These are phyloP conservation scores for Ustilago bromivora DNA, from an alignment of 1,284 basidiomycete genomes.

Conservation along the genomic window DNA sequence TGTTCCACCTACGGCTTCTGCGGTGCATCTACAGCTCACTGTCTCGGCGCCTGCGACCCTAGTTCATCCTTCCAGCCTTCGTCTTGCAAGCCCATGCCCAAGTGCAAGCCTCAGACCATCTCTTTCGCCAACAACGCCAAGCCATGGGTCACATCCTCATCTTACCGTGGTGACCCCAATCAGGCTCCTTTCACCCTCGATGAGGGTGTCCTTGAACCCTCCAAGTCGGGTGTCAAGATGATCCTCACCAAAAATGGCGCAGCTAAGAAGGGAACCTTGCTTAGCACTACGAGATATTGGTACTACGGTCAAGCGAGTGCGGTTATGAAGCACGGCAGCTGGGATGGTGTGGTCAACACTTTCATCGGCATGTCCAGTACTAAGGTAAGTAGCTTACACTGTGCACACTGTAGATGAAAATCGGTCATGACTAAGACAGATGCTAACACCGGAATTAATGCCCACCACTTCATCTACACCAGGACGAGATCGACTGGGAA, in stretches of 20 bases:
- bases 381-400: neutral
- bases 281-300: constrained; percentile 50
- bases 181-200: constrained; percentile 54
- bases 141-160: constrained; percentile 29
- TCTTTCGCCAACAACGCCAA: constrained; percentile 46
- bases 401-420: too few relatives aligned
- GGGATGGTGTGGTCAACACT: constrained; percentile 52
- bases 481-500: constrained; percentile 58
- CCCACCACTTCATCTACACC: too few relatives aligned
- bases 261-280: constrained; percentile 32
- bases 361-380: constrained; percentile 52
- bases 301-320: constrained; percentile 53
- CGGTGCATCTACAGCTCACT: constrained; percentile 30
- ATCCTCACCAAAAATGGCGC: constrained; percentile 37
- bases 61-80: constrained; percentile 33
- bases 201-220: constrained; percentile 26
- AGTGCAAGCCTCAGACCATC: constrained; percentile 50
- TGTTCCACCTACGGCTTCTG: constrained; percentile 50
- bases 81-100: constrained; percentile 53
- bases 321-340: constrained; percentile 45
- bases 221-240: constrained; percentile 38
- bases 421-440: too few relatives aligned
- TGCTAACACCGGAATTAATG: too few relatives aligned
- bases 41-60: constrained; percentile 52
- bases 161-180: constrained; percentile 51